phyloP scores from a whole-genome alignment of 1,284 basidiomycete genomes.

The Ganoderma multipileum region DNA sequence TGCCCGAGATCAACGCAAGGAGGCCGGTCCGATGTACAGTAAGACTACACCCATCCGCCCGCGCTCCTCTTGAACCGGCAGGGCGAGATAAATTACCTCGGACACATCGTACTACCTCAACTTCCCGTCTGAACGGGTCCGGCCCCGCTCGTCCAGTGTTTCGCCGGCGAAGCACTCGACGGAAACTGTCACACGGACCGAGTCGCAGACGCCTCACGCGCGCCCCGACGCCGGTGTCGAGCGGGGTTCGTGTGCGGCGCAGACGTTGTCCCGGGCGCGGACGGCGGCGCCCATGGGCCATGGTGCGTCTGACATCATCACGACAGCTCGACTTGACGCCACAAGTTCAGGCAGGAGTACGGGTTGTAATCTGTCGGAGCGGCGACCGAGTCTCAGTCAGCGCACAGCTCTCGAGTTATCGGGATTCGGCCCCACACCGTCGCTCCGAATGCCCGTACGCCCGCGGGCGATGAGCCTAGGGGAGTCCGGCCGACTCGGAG shows the following conservation, averaged over 20 bases:
- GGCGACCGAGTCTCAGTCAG: neutral
- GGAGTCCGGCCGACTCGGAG: neutral
- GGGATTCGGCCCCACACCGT: constrained; percentile 2
- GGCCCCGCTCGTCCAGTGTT: neutral
- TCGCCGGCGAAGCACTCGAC: neutral
- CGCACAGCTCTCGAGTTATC: neutral
- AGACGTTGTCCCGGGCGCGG: neutral
- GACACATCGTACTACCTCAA: neutral
- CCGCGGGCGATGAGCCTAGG: neutral
- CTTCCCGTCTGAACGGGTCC: neutral
- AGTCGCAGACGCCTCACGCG: neutral
- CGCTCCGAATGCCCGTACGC: neutral
- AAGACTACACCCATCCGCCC: neutral
- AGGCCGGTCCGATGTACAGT: neutral
- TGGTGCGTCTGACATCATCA: neutral
- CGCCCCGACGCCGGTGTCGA: neutral
- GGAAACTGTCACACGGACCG: neutral
- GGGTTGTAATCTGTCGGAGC: neutral
- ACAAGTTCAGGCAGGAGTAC: neutral
- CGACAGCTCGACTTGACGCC: neutral
- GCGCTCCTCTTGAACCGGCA: neutral
- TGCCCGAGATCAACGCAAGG: neutral
- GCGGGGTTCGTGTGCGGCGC: neutral
- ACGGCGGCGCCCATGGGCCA: neutral
- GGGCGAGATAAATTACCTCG: neutral